phyloP scores from a whole-genome alignment of 768 basidiomycete species.

The Trichaptum fuscoviolaceum region DNA sequence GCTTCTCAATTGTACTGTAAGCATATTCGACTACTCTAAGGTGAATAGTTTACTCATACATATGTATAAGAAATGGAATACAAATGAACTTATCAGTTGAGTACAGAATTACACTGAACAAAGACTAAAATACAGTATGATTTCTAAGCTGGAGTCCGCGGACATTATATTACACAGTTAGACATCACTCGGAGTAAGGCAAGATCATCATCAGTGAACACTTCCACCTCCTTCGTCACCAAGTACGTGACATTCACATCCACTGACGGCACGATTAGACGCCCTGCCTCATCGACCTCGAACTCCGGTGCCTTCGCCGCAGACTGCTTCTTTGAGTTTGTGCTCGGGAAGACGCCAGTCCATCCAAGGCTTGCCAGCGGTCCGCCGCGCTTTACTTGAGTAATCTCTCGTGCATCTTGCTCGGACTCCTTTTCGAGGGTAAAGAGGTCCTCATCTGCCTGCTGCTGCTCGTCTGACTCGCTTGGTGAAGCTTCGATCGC shows the following conservation, averaged over 20 bases:
- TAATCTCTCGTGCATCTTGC: background rate
- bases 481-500: background rate
- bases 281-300: background rate
- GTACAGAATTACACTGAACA: no score
- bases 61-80: no score
- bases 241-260: background rate
- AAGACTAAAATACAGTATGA: background rate
- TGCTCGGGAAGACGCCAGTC: background rate
- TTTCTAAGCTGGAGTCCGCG: background rate
- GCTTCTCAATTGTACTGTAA: no score
- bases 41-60: no score
- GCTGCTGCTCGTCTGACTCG: background rate
- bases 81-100: no score
- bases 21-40: no score
- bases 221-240: background rate
- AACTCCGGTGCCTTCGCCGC: background rate
- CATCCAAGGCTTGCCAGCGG: background rate
- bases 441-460: background rate
- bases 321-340: background rate
- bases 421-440: background rate
- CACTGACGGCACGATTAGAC: background rate
- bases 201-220: background rate
- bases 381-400: background rate
- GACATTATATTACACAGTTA: background rate
- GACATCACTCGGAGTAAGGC: background rate